These are phyloP conservation scores for Ampelocalamus luodianensis DNA, from an alignment of 176 grass and related monocot species.

Conservation along the genomic window DNA sequence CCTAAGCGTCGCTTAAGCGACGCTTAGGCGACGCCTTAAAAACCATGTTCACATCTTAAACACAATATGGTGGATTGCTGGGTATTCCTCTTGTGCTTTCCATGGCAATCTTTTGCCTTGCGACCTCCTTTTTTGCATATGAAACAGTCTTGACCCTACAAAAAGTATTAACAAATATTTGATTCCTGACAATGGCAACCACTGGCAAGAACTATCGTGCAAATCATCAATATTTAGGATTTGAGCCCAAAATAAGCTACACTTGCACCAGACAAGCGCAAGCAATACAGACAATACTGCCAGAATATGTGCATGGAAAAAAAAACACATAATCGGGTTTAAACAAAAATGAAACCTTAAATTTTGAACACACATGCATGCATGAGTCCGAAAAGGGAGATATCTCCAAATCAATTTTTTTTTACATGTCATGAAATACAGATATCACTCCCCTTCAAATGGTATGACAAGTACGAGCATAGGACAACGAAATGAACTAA, in stretches of 20 bases:
- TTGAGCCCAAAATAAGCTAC: not conserved
- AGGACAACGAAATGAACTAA: not conserved
- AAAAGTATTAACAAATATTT: conserved; percentile 37
- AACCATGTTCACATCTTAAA: conserved; percentile 79
- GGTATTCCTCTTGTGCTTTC: conserved; percentile 72
- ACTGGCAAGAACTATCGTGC: conserved; percentile 4
- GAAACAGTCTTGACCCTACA: conserved; percentile 85
- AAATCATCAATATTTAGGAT: not conserved
- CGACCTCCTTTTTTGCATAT: conserved; percentile 91
- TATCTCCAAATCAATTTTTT: conserved; percentile 4
- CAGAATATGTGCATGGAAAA: not conserved
- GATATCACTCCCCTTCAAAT: not conserved
- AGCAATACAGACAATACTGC: not conserved
- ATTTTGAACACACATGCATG: conserved; percentile 21
- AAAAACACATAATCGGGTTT: not conserved
- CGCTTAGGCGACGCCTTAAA: too few relatives aligned
- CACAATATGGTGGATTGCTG: conserved; percentile 64
- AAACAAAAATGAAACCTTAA: not conserved
- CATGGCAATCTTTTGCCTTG: conserved; percentile 84
- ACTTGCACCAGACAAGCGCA: not conserved
- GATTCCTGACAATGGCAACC: conserved; percentile 16
- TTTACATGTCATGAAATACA: not conserved
- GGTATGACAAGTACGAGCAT: not conserved
- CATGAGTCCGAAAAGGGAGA: conserved; percentile 12
- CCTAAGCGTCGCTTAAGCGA: too few relatives aligned